Conservation (phyloP, 2,329 filamentous ascomycete genomes). For the Thelonectria olida region DNA sequence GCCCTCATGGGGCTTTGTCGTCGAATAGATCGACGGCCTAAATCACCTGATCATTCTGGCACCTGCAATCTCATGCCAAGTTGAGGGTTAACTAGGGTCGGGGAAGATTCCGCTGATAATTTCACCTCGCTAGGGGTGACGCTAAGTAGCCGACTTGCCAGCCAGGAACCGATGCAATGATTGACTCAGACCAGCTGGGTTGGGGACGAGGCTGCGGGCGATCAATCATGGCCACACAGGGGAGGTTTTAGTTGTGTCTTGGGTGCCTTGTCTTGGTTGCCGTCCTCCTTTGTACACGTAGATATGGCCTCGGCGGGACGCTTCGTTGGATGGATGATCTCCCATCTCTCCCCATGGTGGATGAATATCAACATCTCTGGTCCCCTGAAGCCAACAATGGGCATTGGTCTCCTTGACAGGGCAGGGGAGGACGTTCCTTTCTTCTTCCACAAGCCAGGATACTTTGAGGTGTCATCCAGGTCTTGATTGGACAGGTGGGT, state of each 20-base stretch:
- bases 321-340: neutral
- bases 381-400: neutral
- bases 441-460: neutral
- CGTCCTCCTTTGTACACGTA: neutral
- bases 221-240: constrained; percentile 10
- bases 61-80: constrained; percentile 30
- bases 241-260: neutral
- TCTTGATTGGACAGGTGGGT: constrained; percentile 3
- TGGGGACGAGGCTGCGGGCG: constrained; percentile 20
- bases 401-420: neutral
- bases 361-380: neutral
- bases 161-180: constrained; percentile 28
- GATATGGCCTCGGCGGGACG: neutral
- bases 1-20: constrained; percentile 19
- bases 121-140: constrained; percentile 36
- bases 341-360: neutral
- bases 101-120: constrained; percentile 38
- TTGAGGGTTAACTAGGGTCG: constrained; percentile 41
- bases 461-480: neutral
- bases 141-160: constrained; percentile 29
- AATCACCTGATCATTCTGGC: constrained; percentile 41
- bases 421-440: neutral
- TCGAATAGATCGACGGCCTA: constrained; percentile 27
- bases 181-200: constrained; percentile 25
- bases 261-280: neutral